Evolutionary conservation across 371 early-diverging fungal species (phyloP).

Genomic region (Batkoa obscura): DNA sequence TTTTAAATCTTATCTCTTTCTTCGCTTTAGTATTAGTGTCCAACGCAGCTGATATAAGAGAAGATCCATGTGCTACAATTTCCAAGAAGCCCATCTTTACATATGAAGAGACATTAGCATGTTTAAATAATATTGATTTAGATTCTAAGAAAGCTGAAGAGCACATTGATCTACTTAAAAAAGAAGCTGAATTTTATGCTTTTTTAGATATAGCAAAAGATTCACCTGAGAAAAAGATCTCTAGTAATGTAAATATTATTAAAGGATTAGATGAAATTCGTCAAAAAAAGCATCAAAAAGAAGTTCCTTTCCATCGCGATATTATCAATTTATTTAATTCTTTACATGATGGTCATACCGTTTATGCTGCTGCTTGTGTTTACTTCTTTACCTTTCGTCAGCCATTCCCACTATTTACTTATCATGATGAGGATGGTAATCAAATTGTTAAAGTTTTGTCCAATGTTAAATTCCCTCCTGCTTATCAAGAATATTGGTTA

Average conservation of each 20-base stretch:
- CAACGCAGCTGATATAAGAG: no score
- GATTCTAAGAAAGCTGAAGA: not conserved
- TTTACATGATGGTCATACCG: not conserved
- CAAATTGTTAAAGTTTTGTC: not conserved
- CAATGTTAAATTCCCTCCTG: not conserved
- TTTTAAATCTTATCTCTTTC: no score
- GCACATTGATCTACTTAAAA: not conserved
- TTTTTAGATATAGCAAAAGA: not conserved
- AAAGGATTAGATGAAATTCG: not conserved
- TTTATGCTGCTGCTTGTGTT: not conserved
- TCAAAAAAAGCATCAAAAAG: not conserved
- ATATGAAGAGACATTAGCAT: not conserved
- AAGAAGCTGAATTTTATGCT: not conserved
- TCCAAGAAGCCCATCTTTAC: not conserved
- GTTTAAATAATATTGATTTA: not conserved
- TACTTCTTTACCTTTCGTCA: not conserved
- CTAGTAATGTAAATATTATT: not conserved
- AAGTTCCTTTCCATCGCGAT: not conserved
- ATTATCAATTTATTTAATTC: not conserved
- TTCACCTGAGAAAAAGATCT: not conserved
- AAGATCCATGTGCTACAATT: not conserved
- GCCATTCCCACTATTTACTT: not conserved
- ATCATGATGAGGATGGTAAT: not conserved
- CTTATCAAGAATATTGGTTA: not conserved
- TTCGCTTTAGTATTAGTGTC: no score